Evolutionary conservation across 768 basidiomycete species (phyloP).

Genomic region (Russula sp.): DNA sequence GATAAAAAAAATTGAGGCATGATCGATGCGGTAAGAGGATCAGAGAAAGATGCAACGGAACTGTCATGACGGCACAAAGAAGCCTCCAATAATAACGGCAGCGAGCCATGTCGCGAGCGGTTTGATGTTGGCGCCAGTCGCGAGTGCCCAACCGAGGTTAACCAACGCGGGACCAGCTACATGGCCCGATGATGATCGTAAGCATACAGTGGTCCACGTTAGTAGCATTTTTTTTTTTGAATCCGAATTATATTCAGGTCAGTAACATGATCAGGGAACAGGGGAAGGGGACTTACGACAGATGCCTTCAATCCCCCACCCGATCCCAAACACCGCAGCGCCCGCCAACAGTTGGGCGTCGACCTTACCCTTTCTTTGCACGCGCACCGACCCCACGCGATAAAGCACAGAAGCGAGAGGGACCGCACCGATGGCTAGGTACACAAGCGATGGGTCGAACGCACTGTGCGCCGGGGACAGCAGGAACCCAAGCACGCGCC

Average conservation of each 20-base stretch:
- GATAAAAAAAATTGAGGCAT: slow-evolving; percentile 5
- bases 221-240: no score
- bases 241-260: background rate
- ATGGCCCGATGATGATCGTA: slow-evolving; percentile 15
- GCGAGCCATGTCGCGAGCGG: slow-evolving; percentile 44
- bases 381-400: slow-evolving; percentile 40
- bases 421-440: slow-evolving; percentile 53
- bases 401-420: slow-evolving; percentile 48
- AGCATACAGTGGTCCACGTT: background rate
- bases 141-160: slow-evolving; percentile 53
- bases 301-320: slow-evolving; percentile 59
- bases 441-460: slow-evolving; percentile 57
- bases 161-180: slow-evolving; percentile 62
- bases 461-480: slow-evolving; percentile 47
- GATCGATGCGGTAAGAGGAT: background rate
- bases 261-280: background rate
- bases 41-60: background rate
- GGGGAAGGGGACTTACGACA: slow-evolving; percentile 50
- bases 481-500: slow-evolving; percentile 52
- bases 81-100: slow-evolving; percentile 34
- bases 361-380: slow-evolving; percentile 43
- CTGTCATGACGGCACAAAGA: slow-evolving; percentile 25
- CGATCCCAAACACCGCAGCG: slow-evolving; percentile 56
- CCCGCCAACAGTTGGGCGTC: slow-evolving; percentile 50
- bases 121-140: slow-evolving; percentile 37